Base-by-base conservation (phyloP, 768 basidiomycete species). In the Suillus paluster region DNA sequence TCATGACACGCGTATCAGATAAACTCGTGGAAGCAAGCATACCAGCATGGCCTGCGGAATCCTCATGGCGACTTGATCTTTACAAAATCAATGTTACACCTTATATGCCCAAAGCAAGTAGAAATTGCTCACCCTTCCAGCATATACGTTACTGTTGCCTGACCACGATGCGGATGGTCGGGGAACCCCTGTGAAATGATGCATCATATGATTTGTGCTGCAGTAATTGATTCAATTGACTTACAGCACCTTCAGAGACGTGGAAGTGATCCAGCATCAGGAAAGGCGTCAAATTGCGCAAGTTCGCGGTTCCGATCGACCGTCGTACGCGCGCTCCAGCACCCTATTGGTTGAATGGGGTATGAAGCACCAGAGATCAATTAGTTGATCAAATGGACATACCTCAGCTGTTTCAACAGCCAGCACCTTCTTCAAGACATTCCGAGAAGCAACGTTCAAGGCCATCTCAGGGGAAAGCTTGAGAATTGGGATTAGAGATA, bases 91-190 rank as follows among this genome's bases (percentile, higher is more conserved):
- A 39, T 17, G 23, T 55, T 39, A 55, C 10, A 38, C 54, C 54
- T 38, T 9, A 39, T 3, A 25, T 55, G 11, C 5, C 23, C 25
- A 2, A 39, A 38, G 53, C 11, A 38, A 38, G 53, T 17, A 25
- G 17, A 19, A 41, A 8, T 55, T 17, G 46, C 77, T 36, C 70
- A 88, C 85, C 93, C 95, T 78, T 92, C 82, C 0, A 95, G 80
- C 87, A 97, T 90, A 74, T 97, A 97, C 0, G 95, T 95, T 4
- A 92, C 89, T 2, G 90, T 93, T 4, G 89, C 88, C 73, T 95
- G 94, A 4, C 94, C 95, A 19, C 94, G 84, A 73, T 96, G 95
- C 3, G 95, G 94, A 72, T 97, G 95, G 71, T 97, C 96, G 14
- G 94, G 92, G 69, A 97, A 95, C 4, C 92, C 91, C 89, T 90